These are phyloP conservation scores for Hansenula lynferdii DNA, from an alignment of 1,139 yeast species.

Conservation along the genomic window DNA sequence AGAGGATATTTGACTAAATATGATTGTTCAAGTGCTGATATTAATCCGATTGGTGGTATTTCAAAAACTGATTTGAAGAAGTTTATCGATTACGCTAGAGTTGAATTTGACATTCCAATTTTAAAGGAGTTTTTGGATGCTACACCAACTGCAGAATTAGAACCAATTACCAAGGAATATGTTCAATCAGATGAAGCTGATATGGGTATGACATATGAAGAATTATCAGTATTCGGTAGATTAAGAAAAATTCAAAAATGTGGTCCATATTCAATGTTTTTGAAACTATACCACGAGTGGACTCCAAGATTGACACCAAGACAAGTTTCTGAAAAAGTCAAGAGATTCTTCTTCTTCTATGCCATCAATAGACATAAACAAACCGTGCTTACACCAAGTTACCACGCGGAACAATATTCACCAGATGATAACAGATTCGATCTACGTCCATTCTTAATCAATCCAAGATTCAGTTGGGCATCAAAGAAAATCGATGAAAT, in stretches of 20 bases:
- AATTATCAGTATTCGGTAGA: slow-evolving; percentile 85
- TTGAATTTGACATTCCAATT: slow-evolving; percentile 68
- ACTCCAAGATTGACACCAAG: slow-evolving; percentile 76
- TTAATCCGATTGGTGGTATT: slow-evolving; percentile 98
- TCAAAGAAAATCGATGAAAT: slow-evolving; percentile 79
- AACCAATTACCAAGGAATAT: slow-evolving; percentile 87
- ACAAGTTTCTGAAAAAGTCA: slow-evolving; percentile 87
- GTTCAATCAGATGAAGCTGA: slow-evolving; percentile 96
- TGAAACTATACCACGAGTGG: slow-evolving; percentile 90
- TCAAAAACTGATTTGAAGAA: slow-evolving; percentile 87
- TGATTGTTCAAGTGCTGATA: slow-evolving; percentile 95
- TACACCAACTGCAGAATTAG: slow-evolving; percentile 96
- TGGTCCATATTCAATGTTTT: slow-evolving; percentile 94
- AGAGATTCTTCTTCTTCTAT: slow-evolving; percentile 85
- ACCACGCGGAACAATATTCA: slow-evolving; percentile 96
- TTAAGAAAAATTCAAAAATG: slow-evolving; percentile 89
- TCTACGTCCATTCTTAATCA: slow-evolving; percentile 85
- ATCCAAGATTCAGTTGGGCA: slow-evolving; percentile 91
- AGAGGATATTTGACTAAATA: slow-evolving; percentile 95
- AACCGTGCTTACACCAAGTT: slow-evolving; percentile 94
- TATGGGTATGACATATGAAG: slow-evolving; percentile 98
- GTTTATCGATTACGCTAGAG: slow-evolving; percentile 77
- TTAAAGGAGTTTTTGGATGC: slow-evolving; percentile 77
- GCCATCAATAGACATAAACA: slow-evolving; percentile 95
- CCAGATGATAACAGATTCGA: slow-evolving; percentile 98